These are phyloP conservation scores for Anthoceros angustus DNA, from an alignment of 225 moss, liverwort and hornwort genomes.

Conservation along the genomic window DNA sequence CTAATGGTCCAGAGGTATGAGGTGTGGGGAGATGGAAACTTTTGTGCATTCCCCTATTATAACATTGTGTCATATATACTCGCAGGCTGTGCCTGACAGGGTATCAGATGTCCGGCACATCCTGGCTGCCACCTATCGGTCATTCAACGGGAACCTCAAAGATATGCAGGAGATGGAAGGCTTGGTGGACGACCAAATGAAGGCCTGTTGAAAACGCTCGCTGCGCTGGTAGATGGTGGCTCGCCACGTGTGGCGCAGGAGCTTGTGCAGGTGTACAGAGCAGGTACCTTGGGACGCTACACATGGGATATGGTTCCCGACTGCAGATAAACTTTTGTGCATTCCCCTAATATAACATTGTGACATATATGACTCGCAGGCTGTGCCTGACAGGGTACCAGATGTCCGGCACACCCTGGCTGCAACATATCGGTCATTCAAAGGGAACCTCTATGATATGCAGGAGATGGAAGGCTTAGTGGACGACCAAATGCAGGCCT, in stretches of 20 bases:
- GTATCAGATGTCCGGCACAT: conserved; percentile 40
- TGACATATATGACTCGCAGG: no score
- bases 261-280: conserved; percentile 68
- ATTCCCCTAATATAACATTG: no score
- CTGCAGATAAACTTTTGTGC: no score
- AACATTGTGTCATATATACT: conserved; percentile 20
- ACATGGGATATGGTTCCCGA: no score
- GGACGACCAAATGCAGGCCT: no score
- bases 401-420: no score
- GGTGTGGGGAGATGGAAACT: no score
- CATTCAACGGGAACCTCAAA: conserved; percentile 67
- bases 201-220: conserved; percentile 59
- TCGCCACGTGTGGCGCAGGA: conserved; percentile 81
- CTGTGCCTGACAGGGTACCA: no score
- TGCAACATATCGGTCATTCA: no score
- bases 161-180: conserved; percentile 64
- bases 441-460: no score
- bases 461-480: no score
- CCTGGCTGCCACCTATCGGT: conserved; percentile 49
- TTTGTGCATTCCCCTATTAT: not conserved
- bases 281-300: conserved; percentile 59
- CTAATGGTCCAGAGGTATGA: no score
- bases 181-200: conserved; percentile 77
- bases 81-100: conserved; percentile 28
- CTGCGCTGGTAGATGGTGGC: conserved; percentile 67